Percentiles rank a stretch among this genome's conserved stretches.
phyloP scores from a whole-genome alignment of 2,329 filamentous ascomycete species.

The Hysterium pulicare region DNA sequence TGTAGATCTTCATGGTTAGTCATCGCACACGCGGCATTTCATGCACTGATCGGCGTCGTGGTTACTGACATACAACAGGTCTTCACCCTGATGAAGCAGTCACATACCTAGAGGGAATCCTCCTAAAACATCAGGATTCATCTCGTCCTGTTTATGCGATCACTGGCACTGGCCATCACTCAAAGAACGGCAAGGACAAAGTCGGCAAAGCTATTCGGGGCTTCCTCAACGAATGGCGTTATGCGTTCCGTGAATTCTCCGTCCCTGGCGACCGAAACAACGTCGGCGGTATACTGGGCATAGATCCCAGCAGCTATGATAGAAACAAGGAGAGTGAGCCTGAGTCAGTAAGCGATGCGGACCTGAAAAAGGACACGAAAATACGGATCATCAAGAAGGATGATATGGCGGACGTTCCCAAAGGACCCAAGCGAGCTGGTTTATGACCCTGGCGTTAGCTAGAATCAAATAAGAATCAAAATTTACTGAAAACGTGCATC shows the following conservation, averaged over 20 bases:
- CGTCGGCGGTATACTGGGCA: constrained; percentile 62
- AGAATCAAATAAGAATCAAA: constrained; percentile 30
- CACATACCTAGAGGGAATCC: constrained; percentile 83
- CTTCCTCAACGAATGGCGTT: constrained; percentile 93
- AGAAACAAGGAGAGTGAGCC: constrained; percentile 32
- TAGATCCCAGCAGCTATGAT: constrained; percentile 58
- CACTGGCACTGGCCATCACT: constrained; percentile 94
- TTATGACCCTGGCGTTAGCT: constrained; percentile 20
- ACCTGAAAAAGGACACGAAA: constrained; percentile 11
- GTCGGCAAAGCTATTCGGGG: constrained; percentile 88
- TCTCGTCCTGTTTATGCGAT: constrained; percentile 84
- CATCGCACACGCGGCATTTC: background rate
- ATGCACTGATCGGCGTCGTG: constrained; percentile 7
- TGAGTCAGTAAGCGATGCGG: constrained; percentile 15
- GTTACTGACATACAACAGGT: constrained; percentile 39
- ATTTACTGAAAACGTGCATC: too few species aligned
- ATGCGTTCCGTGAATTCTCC: constrained; percentile 92
- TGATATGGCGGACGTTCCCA: constrained; percentile 33
- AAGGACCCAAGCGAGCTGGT: constrained; percentile 31
- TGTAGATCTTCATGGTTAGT: constrained; percentile 77
- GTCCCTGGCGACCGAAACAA: constrained; percentile 94
- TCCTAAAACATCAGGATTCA: constrained; percentile 75
- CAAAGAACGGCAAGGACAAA: constrained; percentile 98
- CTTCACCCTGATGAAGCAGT: constrained; percentile 97
- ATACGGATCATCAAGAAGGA: constrained; percentile 25